phyloP scores from a whole-genome alignment of 257 asterid species.

The Vinca minor region DNA sequence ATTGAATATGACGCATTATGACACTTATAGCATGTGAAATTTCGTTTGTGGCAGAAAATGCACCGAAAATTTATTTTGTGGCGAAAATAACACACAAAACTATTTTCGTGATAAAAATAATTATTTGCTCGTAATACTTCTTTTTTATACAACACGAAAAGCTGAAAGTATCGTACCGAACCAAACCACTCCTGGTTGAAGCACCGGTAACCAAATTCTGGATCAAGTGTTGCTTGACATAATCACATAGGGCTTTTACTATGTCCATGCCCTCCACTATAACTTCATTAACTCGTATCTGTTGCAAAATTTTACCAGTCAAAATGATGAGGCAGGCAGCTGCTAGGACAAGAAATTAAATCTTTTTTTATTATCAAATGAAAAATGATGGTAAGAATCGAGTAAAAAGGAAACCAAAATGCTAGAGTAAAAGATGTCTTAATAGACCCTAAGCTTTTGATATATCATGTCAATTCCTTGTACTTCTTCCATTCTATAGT shows the following conservation, averaged over 20 bases:
- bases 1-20: no score
- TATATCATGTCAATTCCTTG: not conserved
- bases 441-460: not conserved
- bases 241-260: constrained; percentile 64
- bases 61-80: no score
- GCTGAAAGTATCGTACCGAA: constrained; percentile 34
- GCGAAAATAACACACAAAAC: no score
- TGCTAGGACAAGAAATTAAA: not conserved
- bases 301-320: constrained; percentile 12
- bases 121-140: no score
- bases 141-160: not conserved
- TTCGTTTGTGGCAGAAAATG: no score
- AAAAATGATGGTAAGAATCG: not conserved
- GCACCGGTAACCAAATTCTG: constrained; percentile 68
- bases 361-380: not conserved
- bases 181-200: constrained; percentile 48
- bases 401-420: not conserved
- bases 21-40: no score
- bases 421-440: not conserved
- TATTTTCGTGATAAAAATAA: no score
- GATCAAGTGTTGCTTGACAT: constrained; percentile 37
- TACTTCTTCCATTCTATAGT: no score
- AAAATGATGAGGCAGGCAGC: not conserved
- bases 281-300: constrained; percentile 77
- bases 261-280: constrained; percentile 60